A percentile compares a stretch with the other conserved stretches of the same genome.
These are phyloP conservation scores for Emergomyces orientalis DNA, from an alignment of 2,329 filamentous ascomycete species.

Conservation along the genomic window DNA sequence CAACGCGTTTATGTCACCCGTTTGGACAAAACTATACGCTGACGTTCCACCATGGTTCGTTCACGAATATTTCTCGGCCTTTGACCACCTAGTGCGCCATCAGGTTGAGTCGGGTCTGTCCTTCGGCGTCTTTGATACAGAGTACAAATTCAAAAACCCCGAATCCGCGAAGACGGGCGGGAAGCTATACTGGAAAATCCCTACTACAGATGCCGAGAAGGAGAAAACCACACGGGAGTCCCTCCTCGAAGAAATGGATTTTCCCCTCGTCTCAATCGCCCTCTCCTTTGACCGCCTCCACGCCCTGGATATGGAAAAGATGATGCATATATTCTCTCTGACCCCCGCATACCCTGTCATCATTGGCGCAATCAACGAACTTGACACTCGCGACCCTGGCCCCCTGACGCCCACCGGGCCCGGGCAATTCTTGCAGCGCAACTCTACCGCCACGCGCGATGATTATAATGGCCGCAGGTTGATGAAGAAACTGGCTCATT, in stretches of 20 bases:
- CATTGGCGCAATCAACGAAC: conserved; percentile 3
- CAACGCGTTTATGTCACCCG: conserved; percentile 16
- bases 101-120: conserved; percentile 28
- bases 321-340: conserved; percentile 15
- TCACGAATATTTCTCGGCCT: background rate
- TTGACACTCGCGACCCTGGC: background rate
- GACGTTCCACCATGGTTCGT: background rate
- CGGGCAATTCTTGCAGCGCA: conserved; percentile 28
- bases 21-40: conserved; percentile 16
- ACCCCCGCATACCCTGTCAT: conserved; percentile 3
- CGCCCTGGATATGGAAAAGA: conserved; percentile 13
- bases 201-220: conserved; percentile 7
- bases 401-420: conserved; percentile 15
- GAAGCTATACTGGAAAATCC: conserved; percentile 16
- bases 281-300: conserved; percentile 27
- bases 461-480: conserved; percentile 28
- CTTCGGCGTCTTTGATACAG: conserved; percentile 33
- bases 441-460: conserved; percentile 29
- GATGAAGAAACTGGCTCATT: conserved; percentile 29
- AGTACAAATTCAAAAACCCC: conserved; percentile 29
- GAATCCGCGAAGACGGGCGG: conserved; percentile 21
- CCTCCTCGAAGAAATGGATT: conserved; percentile 28
- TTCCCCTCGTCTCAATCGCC: conserved; percentile 32
- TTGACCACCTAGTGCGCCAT: conserved; percentile 26
- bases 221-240: conserved; percentile 8